These are phyloP conservation scores for Neopestalotiopsis rosae DNA, from an alignment of 2,329 filamentous ascomycete species.

Conservation along the genomic window DNA sequence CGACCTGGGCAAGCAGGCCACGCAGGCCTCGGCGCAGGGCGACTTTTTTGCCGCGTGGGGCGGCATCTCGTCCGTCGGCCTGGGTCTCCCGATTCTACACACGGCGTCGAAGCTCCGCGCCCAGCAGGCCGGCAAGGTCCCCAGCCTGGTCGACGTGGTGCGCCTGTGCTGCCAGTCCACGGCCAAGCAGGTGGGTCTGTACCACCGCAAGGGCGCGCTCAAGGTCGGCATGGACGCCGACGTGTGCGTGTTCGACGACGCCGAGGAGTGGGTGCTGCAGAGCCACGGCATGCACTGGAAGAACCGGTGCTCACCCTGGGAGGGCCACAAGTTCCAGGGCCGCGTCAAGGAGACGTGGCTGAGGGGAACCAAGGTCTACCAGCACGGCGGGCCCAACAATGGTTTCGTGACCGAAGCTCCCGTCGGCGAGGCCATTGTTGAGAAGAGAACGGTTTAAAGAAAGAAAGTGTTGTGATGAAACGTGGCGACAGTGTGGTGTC, in stretches of 20 bases:
- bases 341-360: constrained; percentile 87
- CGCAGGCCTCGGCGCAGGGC: constrained; percentile 57
- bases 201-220: constrained; percentile 81
- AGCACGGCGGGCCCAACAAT: constrained; percentile 58
- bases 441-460: constrained; percentile 55
- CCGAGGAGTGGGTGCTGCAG: constrained; percentile 75
- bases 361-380: constrained; percentile 76
- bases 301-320: constrained; percentile 91
- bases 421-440: constrained; percentile 61
- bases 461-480: constrained; percentile 19
- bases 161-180: constrained; percentile 87
- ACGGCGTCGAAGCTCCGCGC: constrained; percentile 72
- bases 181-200: constrained; percentile 84
- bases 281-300: constrained; percentile 88
- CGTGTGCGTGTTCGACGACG: constrained; percentile 89
- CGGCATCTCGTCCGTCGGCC: constrained; percentile 90
- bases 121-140: constrained; percentile 48
- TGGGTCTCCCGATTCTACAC: constrained; percentile 90
- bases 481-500: neutral
- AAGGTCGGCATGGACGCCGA: constrained; percentile 86
- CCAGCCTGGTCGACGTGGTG: constrained; percentile 77
- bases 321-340: constrained; percentile 78
- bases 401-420: constrained; percentile 58
- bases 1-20: constrained; percentile 40
- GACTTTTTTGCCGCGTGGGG: constrained; percentile 98